Base-by-base conservation (phyloP, 2,329 filamentous ascomycete genomes). In the Exophiala spinifera region DNA sequence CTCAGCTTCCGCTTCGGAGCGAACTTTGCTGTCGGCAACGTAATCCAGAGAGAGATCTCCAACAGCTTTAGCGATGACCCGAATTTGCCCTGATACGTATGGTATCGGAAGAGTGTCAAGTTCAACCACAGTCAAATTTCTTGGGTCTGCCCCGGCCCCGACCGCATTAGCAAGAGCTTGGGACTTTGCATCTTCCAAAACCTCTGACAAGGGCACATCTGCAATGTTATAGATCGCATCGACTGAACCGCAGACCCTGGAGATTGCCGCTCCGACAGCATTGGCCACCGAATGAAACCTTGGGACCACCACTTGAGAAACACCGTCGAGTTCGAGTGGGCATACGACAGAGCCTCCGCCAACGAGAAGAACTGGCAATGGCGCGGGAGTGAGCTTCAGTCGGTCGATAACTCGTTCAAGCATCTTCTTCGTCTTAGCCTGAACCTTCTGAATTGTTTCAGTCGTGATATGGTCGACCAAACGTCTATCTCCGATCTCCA, bases 201-300 rank as follows among this genome's bases (percentile, higher is more conserved):
- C 63, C 46, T 67, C 66, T 0, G 53, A 55, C 19, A 68, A 60
- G 15, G 51, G 43, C 25, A 43, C 46, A n/a, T 55, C 56, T 34
- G 49, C 34, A 39, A 14, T 75, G 62, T 4, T 77, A 74, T 55
- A 79, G 72, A 13, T 76, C 0, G 76, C 68, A 53, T 83, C 79
- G 2, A 82, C 69, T 7, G 76, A 74, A 0, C 78, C 79, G 3
- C 76, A 75, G 0, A 82, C 76, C 49, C 79, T 80, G 2, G 78
- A 78, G 21, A 81, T 81, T 0, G 82, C 82, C 1, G 82, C 81
- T 3, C 82, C 82, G 2, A 84, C 77, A 0, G 81, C 81, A 64
- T 84, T 84, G 4, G 81, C 81, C 0, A 79, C 80, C 51, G 78
- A 79, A 34, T 79, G 72, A 44, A 55, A 50, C 13, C 75, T 72